Conservation (phyloP, 257 asterid genomes). For the Solanum etuberosum region DNA sequence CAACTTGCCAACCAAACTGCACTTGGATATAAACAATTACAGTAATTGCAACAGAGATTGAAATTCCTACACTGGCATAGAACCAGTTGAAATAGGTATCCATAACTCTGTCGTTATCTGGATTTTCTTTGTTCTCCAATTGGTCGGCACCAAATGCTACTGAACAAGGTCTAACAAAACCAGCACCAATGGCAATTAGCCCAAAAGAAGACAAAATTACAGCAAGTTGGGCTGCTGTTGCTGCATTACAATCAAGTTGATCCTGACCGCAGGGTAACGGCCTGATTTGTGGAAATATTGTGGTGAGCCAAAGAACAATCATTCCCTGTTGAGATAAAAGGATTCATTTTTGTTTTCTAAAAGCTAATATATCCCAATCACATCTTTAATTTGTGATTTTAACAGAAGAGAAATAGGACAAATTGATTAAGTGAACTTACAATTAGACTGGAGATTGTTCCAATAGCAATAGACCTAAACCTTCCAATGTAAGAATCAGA, state of each 20-base stretch:
- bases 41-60: not conserved
- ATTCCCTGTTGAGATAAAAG: not conserved
- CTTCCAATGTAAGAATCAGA: conserved; percentile 16
- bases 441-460: conserved; percentile 7
- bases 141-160: conserved; percentile 7
- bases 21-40: conserved; percentile 12
- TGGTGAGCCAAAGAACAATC: conserved; percentile 8
- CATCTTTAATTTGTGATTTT: not conserved
- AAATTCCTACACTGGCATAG: conserved; percentile 1
- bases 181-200: conserved; percentile 4
- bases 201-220: not conserved
- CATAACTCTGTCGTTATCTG: not conserved
- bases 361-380: not conserved
- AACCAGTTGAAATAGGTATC: conserved; percentile 5
- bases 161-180: conserved; percentile 13
- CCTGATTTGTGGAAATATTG: conserved; percentile 1
- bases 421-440: not conserved
- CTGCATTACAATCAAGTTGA: not conserved
- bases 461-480: not conserved
- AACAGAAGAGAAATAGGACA: not conserved
- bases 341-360: not conserved
- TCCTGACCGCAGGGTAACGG: not conserved
- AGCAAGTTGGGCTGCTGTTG: not conserved
- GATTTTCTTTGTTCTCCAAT: not conserved
- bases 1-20: conserved; percentile 10